Base-by-base conservation (phyloP, 2,329 filamentous ascomycete species). In the Salinomyces thailandicus region DNA sequence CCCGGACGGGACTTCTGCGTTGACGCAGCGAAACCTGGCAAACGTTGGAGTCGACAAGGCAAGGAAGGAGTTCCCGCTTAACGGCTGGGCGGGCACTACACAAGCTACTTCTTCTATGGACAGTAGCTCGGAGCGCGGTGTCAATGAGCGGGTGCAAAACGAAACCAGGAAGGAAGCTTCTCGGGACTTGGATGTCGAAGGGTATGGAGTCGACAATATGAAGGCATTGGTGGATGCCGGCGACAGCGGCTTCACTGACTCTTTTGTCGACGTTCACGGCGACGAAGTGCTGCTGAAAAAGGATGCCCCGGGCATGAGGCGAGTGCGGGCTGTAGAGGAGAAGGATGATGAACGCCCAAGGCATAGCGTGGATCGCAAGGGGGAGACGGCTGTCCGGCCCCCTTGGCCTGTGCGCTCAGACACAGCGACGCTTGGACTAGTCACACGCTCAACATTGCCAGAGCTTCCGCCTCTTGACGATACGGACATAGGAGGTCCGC, bases 401-500 rank as follows among this genome's bases (percentile, higher is more conserved):
- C 54, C 54, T 5, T 58, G 53, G 54, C 54, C 54, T 2, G 49
- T 37, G 20, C 69, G 77, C 24, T 69, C 75, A 46, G 77, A 75
- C 19, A 82, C 77, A 1, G 67, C 73, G n/a, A 72, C 79, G 47
- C 63, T 84, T 5, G 81, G 79, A 0, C 63, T 85, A n/a, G 71
- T 77, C 9, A 71, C 75, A 32, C 66, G 79, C 6, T 81, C 75
- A 17, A 79, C 85, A 53, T 67, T 87, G 7, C 80, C 83, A 11
- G 68, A 77, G 2, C 64, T 91, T 3, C 83, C 84, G 3, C 54
- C 72, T 3, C 66, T 69, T 11, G 85, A 87, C 49, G 87, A 94
- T 51, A 81, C 79, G 4, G 86, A 93, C 52, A 89, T 85, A 52
- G 81, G 82, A 19, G 84, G 81, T 0, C 81, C 84, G 14, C 68